Evolutionary conservation across 768 basidiomycete genomes (phyloP).

Genomic region (Amylocystis lapponica): DNA sequence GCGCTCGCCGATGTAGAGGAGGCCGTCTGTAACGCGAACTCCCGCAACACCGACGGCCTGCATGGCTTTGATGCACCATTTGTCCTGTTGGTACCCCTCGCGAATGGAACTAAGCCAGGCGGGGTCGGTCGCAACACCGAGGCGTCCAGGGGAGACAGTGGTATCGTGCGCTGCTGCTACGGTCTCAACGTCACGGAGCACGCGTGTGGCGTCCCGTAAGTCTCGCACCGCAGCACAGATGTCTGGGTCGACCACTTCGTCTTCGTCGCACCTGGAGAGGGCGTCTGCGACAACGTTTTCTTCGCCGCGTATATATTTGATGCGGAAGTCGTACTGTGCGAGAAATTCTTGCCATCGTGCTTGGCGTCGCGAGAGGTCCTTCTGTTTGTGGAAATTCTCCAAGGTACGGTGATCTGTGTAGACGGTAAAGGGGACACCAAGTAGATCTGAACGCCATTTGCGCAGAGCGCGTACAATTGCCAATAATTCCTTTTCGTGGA

Average conservation of each 20-base stretch:
- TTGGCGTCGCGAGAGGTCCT: constrained; percentile 29
- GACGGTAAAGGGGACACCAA: constrained; percentile 21
- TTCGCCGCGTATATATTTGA: constrained; percentile 32
- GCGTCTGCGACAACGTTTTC: constrained; percentile 37
- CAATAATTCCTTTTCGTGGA: constrained; percentile 34
- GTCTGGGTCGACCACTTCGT: too few relatives aligned
- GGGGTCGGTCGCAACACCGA: constrained; percentile 4
- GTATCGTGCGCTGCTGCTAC: neutral
- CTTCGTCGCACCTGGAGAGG: constrained; percentile 33
- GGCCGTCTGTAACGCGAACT: constrained; percentile 2
- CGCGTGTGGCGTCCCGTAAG: too few relatives aligned
- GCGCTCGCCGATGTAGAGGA: constrained; percentile 14
- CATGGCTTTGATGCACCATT: constrained; percentile 3
- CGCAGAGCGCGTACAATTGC: constrained; percentile 29
- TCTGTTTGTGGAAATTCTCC: constrained; percentile 26
- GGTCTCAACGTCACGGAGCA: constrained; percentile 11
- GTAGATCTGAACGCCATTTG: constrained; percentile 18
- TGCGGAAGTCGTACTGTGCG: constrained; percentile 27
- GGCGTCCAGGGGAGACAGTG: neutral
- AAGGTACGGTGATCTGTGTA: constrained; percentile 35
- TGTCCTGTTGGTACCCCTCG: constrained; percentile 2
- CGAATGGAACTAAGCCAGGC: constrained; percentile 1
- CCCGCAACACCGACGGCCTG: too few relatives aligned
- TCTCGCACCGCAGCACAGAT: too few relatives aligned
- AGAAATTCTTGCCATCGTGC: constrained; percentile 35